Evolutionary conservation across 2,329 filamentous ascomycete species (phyloP).

Genomic region (Fusarium sp.): DNA sequence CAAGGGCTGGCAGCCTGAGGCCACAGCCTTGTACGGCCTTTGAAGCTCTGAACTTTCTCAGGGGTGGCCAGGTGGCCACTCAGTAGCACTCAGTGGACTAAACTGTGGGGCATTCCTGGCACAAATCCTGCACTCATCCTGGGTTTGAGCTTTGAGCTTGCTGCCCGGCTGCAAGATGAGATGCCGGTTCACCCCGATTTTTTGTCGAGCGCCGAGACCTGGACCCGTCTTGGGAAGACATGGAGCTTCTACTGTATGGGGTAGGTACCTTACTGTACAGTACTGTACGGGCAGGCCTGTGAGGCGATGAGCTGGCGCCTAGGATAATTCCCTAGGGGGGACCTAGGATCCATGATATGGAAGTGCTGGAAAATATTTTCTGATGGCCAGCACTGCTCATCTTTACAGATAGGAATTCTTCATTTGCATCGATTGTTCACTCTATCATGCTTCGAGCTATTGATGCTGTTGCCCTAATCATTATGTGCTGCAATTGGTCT

Average conservation of each 20-base stretch:
- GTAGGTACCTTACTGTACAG: conserved; percentile 33
- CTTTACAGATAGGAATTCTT: neutral
- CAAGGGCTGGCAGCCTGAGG: conserved; percentile 53
- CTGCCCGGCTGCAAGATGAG: conserved; percentile 48
- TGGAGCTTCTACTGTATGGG: conserved; percentile 39
- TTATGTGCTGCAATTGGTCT: conserved; percentile 19
- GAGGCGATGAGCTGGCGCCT: conserved; percentile 26
- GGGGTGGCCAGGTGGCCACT: conserved; percentile 43
- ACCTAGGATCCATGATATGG: conserved; percentile 29
- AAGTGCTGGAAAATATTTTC: conserved; percentile 23
- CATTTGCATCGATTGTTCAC: neutral
- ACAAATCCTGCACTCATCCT: conserved; percentile 39
- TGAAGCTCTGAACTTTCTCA: conserved; percentile 31
- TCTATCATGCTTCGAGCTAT: neutral
- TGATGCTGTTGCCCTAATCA: neutral
- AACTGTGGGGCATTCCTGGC: conserved; percentile 29
- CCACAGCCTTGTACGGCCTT: conserved; percentile 40
- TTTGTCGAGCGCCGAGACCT: conserved; percentile 51
- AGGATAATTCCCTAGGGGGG: neutral
- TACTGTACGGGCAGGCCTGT: neutral
- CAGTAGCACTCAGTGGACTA: conserved; percentile 33
- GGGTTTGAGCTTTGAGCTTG: conserved; percentile 24
- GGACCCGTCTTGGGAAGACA: conserved; percentile 42
- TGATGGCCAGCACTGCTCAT: neutral
- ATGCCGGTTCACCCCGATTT: conserved; percentile 54